Evolutionary conservation across 2,329 filamentous ascomycete species (phyloP), one percentile per base, ranked within the genome.

Genomic region (Botryotinia narcissicola): DNA sequence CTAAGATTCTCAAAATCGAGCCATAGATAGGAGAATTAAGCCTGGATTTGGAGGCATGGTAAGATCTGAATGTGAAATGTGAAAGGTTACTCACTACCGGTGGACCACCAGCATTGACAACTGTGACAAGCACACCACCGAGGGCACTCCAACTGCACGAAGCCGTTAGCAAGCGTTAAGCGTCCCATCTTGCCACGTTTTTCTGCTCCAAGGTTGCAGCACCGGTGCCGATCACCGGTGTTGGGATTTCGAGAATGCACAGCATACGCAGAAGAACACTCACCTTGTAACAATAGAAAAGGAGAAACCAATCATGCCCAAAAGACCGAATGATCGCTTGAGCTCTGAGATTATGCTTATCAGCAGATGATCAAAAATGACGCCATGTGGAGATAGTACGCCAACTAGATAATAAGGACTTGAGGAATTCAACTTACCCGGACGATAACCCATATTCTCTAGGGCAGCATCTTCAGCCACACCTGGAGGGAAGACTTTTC

Each of bases 231-330:
- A 69, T 72, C 71, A 68, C 71, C 71, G 71, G 63, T 51, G 40
- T 69, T 68, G 62, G 71, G 71, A 72, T 68, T 57, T 10, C 10
- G 51, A 57, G 32, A 37, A 57, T 60, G 51, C 51, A 75, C 66
- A 67, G 75, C 80, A 75, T 76, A 84, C 18, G 66, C 66, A 57
- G 37, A 57, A 57, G 37, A 66, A 35, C 32, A 44, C 66, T 69
- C 42, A 40, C 83, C 83, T 86, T 46, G 87, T 89, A 61, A 90
- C 86, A 63, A 89, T 87, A 73, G 84, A 86, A 79, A 90, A 89
- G 63, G 84, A 85, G 80, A 90, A 89, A 1, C 86, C 87, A 48
- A 89, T 83, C 86, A 89, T 89, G 51, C 87, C 87, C 42, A 89
- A 76, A 9, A 88, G 79, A 16, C 85, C 83, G 76, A 89, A 89